phyloP scores from a whole-genome alignment of 164 flowering plant species.

The Taxillus chinensis region DNA sequence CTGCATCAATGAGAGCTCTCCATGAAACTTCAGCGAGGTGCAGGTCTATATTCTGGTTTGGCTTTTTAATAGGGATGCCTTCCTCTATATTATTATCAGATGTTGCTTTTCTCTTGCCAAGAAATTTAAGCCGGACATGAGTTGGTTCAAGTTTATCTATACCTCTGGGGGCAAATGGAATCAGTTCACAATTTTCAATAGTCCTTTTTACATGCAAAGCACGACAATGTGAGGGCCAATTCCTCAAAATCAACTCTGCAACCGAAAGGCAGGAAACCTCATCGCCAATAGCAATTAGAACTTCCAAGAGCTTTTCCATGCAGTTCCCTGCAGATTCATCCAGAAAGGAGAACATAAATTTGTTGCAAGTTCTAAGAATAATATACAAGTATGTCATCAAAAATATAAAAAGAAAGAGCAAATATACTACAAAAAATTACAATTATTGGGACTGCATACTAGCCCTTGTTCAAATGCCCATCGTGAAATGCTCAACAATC shows the following conservation, averaged over 20 bases:
- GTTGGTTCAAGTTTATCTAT: constrained; percentile 87
- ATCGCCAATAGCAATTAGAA: constrained; percentile 94
- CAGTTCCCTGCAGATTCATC: constrained; percentile 72
- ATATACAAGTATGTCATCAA: not conserved
- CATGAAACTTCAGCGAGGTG: constrained; percentile 64
- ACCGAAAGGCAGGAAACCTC: constrained; percentile 93
- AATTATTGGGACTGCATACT: constrained; percentile 88
- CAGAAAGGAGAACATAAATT: not conserved
- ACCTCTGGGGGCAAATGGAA: constrained; percentile 87
- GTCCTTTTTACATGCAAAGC: constrained; percentile 82
- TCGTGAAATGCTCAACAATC: constrained; percentile 77
- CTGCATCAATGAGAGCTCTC: constrained; percentile 45
- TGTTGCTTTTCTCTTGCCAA: constrained; percentile 59
- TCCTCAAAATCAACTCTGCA: constrained; percentile 73
- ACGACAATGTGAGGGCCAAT: constrained; percentile 96
- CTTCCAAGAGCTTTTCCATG: constrained; percentile 98
- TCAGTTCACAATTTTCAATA: constrained; percentile 67
- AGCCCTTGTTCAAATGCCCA: constrained; percentile 99
- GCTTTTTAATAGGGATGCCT: constrained; percentile 30
- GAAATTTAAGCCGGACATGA: constrained; percentile 73
- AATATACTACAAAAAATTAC: constrained; percentile 28
- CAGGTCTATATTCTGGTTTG: constrained; percentile 40
- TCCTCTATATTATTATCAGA: constrained; percentile 25
- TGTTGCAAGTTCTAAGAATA: not conserved
- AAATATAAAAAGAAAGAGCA: not conserved